These are phyloP conservation scores for Phaffia rhodozyma DNA, from an alignment of 1,284 basidiomycete species.

Conservation along the genomic window DNA sequence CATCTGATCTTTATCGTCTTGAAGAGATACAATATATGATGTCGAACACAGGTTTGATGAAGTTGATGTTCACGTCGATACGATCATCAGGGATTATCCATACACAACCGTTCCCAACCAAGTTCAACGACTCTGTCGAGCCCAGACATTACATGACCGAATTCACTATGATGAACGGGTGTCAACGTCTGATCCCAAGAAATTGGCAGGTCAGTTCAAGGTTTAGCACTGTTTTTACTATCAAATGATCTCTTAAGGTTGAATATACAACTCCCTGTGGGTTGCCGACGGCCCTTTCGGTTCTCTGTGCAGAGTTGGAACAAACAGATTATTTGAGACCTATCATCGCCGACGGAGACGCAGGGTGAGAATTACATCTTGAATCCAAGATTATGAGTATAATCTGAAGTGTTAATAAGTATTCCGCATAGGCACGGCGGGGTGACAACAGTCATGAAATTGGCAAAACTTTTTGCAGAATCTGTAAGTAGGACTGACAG, in stretches of 20 bases:
- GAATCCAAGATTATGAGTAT: no score
- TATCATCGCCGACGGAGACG: constrained; percentile 78
- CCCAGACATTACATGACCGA: constrained; percentile 11
- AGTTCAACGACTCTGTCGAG: neutral
- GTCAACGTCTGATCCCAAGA: neutral
- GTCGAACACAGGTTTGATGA: neutral
- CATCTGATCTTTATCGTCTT: neutral
- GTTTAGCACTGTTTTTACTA: neutral
- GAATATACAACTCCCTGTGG: no score
- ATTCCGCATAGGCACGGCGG: constrained; percentile 62
- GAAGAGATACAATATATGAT: constrained; percentile 2
- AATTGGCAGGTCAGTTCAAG: neutral
- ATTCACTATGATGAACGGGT: constrained; percentile 14
- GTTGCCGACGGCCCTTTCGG: neutral
- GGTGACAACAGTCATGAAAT: constrained; percentile 78
- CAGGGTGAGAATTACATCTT: constrained; percentile 46
- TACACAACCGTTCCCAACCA: constrained; percentile 15
- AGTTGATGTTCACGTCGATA: neutral
- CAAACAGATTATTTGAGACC: constrained; percentile 66
- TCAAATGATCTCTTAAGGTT: neutral
- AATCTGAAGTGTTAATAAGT: neutral
- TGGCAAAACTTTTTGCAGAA: constrained; percentile 16
- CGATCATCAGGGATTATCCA: constrained; percentile 7
- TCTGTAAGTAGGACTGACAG: neutral
- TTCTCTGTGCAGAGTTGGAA: neutral